Conservation (phyloP, 371 early-diverging fungal genomes). For the Mucor velutinosus region DNA sequence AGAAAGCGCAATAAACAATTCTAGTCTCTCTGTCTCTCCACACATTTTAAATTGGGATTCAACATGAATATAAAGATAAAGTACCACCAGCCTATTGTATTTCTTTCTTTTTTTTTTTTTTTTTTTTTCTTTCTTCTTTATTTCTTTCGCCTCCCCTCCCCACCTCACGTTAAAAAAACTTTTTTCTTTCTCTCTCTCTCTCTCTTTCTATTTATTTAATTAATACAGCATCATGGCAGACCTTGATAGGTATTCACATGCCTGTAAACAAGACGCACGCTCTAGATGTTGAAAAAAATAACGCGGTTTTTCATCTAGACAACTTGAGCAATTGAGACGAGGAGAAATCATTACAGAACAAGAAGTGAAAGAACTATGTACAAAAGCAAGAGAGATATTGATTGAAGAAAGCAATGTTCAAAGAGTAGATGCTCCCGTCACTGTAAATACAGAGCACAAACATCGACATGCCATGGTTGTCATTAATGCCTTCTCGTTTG, state of each 20-base stretch:
- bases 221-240: constrained; percentile 18
- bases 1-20: constrained; percentile 21
- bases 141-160: not conserved
- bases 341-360: constrained; percentile 92
- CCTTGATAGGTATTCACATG: constrained; percentile 23
- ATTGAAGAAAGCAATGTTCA: constrained; percentile 97
- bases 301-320: constrained; percentile 45
- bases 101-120: not conserved
- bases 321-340: constrained; percentile 83
- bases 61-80: not conserved
- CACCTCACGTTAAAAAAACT: not conserved
- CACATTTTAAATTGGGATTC: not conserved
- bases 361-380: constrained; percentile 92
- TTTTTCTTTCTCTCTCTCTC: not conserved
- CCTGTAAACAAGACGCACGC: not conserved
- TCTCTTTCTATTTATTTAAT: not conserved
- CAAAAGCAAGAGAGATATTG: constrained; percentile 93
- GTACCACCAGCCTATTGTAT: not conserved
- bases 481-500: not conserved
- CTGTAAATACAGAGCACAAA: constrained; percentile 56
- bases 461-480: not conserved
- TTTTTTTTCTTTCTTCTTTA: not conserved
- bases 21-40: not conserved
- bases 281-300: not conserved
- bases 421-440: constrained; percentile 95